Percentiles rank a stretch among this genome's conserved stretches.
Conservation (phyloP, 169 alveolate species). For the Eimeria zaria region DNA sequence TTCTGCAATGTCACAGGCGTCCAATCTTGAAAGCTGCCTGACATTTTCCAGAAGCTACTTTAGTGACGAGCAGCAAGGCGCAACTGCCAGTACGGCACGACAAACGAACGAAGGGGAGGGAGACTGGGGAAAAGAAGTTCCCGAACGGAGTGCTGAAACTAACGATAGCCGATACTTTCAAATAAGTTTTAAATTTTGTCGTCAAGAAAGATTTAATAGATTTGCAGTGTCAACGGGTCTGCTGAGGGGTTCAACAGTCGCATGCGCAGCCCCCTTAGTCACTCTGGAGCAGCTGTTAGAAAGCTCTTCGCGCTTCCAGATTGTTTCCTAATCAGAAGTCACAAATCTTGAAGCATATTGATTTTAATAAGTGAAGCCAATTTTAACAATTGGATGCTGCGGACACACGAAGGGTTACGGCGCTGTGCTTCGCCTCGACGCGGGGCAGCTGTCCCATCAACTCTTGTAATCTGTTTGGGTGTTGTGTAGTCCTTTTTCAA, state of each 20-base stretch:
- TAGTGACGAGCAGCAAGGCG: conserved; percentile 9
- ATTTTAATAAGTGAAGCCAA: neutral
- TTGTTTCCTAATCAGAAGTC: neutral
- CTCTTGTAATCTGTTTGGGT: neutral
- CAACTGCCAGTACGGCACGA: neutral
- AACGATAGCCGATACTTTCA: neutral
- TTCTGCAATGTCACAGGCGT: conserved; percentile 85
- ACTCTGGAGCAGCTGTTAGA: neutral
- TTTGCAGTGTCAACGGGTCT: neutral
- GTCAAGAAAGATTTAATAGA: neutral
- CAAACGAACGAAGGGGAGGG: neutral
- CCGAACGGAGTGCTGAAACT: neutral
- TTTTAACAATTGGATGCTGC: neutral
- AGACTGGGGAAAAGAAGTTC: neutral
- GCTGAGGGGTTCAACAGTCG: conserved; percentile 2
- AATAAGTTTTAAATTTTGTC: neutral
- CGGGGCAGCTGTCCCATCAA: neutral
- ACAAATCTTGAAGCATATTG: neutral
- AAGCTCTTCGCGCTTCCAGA: neutral
- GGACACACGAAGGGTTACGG: neutral
- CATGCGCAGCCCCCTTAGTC: neutral
- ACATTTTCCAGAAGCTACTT: conserved; percentile 32
- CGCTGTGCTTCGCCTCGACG: neutral
- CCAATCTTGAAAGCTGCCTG: conserved; percentile 85
- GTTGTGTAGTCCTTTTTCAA: neutral